Conservation (phyloP, 2,329 filamentous ascomycete species). For the Hypoxylon sp. region DNA sequence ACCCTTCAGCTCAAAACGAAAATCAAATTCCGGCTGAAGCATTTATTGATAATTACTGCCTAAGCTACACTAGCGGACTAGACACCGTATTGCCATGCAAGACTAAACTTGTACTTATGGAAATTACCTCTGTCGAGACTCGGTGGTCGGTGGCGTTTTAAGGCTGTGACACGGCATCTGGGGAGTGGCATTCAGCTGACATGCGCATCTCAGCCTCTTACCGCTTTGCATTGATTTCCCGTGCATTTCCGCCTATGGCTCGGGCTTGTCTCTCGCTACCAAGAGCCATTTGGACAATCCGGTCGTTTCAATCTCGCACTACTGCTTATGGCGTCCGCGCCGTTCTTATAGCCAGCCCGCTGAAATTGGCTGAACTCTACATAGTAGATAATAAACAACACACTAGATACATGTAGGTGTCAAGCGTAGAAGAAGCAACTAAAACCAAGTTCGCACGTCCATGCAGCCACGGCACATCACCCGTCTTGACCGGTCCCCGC, state of each 20-base stretch:
- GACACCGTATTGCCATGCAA: not conserved
- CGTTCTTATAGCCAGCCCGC: not conserved
- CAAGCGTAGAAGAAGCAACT: slow-evolving; percentile 2
- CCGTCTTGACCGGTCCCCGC: slow-evolving; percentile 30
- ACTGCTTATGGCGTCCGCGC: slow-evolving; percentile 26
- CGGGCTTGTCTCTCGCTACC: slow-evolving; percentile 16
- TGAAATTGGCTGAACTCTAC: not conserved
- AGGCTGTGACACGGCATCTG: slow-evolving; percentile 32
- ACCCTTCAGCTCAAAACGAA: slow-evolving; percentile 2
- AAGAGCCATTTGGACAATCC: not conserved
- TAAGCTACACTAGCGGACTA: not conserved
- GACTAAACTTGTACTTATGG: not conserved
- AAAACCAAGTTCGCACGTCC: not conserved
- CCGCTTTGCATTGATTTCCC: slow-evolving; percentile 4
- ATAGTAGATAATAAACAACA: not conserved
- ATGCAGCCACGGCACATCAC: slow-evolving; percentile 45
- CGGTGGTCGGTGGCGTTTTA: slow-evolving; percentile 19
- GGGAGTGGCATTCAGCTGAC: slow-evolving; percentile 17
- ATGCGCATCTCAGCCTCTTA: slow-evolving; percentile 16
- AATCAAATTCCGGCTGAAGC: not conserved
- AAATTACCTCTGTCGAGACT: slow-evolving; percentile 9
- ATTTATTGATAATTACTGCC: not conserved
- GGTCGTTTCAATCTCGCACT: slow-evolving; percentile 23
- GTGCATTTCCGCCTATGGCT: not conserved
- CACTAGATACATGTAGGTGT: not conserved